A percentile compares a stretch with the other conserved stretches of the same genome.
These are phyloP conservation scores for Theobroma cacao DNA, from an alignment of 345 rosid species.

Conservation along the genomic window DNA sequence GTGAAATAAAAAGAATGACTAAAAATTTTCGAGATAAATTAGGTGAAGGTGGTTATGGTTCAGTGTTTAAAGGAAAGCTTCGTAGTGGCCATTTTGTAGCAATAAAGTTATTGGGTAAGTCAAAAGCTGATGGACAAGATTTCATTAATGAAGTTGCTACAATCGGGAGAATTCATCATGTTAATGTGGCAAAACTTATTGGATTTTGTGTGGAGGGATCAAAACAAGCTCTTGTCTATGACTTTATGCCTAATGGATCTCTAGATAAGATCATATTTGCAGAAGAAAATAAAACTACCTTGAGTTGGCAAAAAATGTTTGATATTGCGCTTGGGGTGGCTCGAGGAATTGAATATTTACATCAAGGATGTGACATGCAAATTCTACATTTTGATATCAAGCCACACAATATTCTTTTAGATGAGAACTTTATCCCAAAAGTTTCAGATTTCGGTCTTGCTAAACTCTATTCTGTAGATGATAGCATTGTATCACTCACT, in stretches of 20 bases:
- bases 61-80: neutral
- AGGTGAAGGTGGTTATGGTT: neutral
- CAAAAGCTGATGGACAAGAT: neutral
- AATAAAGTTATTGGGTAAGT: neutral
- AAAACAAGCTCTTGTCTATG: conserved; percentile 22
- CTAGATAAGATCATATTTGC: conserved; percentile 22
- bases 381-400: conserved; percentile 20
- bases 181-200: conserved; percentile 20
- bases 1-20: conserved; percentile 10
- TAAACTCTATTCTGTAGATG: neutral
- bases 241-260: conserved; percentile 24
- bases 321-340: conserved; percentile 13
- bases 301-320: conserved; percentile 18
- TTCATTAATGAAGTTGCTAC: conserved; percentile 7
- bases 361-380: conserved; percentile 7
- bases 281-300: neutral
- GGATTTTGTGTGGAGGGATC: conserved; percentile 24
- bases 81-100: neutral
- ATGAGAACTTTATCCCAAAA: neutral
- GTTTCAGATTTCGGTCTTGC: neutral
- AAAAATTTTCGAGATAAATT: neutral
- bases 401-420: conserved; percentile 16
- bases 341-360: conserved; percentile 17
- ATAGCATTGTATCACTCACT: neutral
- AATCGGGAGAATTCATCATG: conserved; percentile 32